Base-by-base conservation (phyloP, 2,329 filamentous ascomycete species). In the Allantophomopsis lycopodina region DNA sequence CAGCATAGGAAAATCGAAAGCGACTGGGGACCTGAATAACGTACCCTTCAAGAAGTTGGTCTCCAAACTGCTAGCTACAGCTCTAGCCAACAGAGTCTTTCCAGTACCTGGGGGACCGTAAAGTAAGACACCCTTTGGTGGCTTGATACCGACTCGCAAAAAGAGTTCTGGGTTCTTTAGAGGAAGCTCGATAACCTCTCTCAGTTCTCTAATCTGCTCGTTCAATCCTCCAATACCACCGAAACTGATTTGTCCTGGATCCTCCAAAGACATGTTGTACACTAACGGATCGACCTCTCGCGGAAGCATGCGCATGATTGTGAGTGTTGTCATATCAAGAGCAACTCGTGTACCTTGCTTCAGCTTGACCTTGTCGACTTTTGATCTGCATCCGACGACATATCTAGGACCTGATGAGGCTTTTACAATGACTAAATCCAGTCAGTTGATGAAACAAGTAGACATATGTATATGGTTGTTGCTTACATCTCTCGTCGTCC, bases 191-290 rank as follows among this genome's bases (percentile, higher is more conserved):
- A 98, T 98, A 39, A 98, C 93, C 63, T 98, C 91, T 58, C 91
- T 76, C 50, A 98, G 68, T 66, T 98, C 93, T 63, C 91, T 76
- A 55, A 98, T 98, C 68, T 98, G 91, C 51, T 98, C 91, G 59
- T 98, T 98, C 55, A 98, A 65, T 48, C 91, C 91, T 66, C 91
- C 91, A 50, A 98, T 98, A 53, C 93, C 91, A 32, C 82, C 89
- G 62, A 98, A 98, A 68, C 85, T 95, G 62, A 98, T 82, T 62
- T 96, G 89, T 5, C 91, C 91, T 0, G 91, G 91, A 59, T 98
- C 91, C 62, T 98, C 91, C 52, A 98, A 65, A 15, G 91, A 98
- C 91, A 98, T 98, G 71, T 98, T 98, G 75, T 98, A 98, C 51
- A 98, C 91, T 50, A 98, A 72, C 15, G 91, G 91, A 58, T 98